Evolutionary conservation across 1,284 basidiomycete species (phyloP).

Genomic region (Ceratobasidium sp.): DNA sequence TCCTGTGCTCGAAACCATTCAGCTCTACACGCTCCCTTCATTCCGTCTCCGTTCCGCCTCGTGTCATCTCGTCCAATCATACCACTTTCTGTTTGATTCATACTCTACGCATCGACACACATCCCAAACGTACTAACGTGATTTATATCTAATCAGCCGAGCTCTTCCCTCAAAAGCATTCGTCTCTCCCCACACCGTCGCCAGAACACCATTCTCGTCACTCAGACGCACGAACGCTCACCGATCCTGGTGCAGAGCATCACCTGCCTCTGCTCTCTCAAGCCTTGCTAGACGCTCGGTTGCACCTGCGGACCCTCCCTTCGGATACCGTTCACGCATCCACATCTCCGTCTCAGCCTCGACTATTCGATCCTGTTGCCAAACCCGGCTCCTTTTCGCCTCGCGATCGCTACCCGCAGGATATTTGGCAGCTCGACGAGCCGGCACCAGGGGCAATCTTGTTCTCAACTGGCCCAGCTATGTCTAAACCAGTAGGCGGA

Average conservation of each 20-base stretch:
- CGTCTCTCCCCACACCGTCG: conserved; percentile 26
- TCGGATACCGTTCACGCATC: conserved; percentile 5
- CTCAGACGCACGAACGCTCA: conserved; percentile 13
- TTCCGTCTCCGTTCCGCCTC: conserved; percentile 32
- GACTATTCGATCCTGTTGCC: conserved; percentile 5
- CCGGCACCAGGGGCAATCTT: conserved; percentile 25
- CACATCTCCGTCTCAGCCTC: conserved; percentile 5
- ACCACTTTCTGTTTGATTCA: conserved; percentile 7
- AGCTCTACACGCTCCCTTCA: background rate
- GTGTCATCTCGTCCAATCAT: conserved; percentile 30
- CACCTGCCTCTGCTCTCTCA: conserved; percentile 14
- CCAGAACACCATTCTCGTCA: background rate
- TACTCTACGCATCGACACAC: conserved; percentile 19
- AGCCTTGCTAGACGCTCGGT: conserved; percentile 33
- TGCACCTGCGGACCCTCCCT: conserved; percentile 2
- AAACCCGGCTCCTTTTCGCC: conserved; percentile 9
- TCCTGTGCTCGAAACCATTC: conserved; percentile 19
- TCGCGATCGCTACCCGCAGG: conserved; percentile 20
- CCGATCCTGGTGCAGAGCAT: conserved; percentile 16
- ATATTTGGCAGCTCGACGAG: conserved; percentile 24
- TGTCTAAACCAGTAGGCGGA: conserved; percentile 25
- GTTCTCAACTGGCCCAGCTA: conserved; percentile 36
- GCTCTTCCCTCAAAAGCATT: conserved; percentile 33
- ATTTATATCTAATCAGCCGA: conserved; percentile 27
- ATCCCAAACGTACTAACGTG: conserved; percentile 20